Base-by-base conservation (phyloP, 1,284 basidiomycete genomes). In the Phlebopus sp. region DNA sequence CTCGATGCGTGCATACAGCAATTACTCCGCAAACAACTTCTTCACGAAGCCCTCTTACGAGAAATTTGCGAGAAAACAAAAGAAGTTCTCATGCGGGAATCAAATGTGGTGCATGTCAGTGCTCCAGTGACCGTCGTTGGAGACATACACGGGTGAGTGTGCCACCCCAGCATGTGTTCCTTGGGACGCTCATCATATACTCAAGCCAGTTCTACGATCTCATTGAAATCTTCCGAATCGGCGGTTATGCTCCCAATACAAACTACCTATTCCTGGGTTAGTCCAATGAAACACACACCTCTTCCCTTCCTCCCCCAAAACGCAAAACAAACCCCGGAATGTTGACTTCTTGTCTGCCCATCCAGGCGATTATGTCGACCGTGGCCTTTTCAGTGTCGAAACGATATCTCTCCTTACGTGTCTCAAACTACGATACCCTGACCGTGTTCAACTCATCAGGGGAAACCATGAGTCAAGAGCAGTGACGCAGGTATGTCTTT, bases 51-150 rank as follows among this genome's bases (percentile, higher is more conserved):
- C 2, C 77, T 97, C 18, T 69, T 97, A 42, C 85, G 93, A 48
- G 94, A 97, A 76, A 96, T 97, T 77, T 97, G 94, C 76, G 94
- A 96, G 63, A 97, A 97, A 73, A 96, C 94, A 25, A 97, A 97
- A 67, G 95, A 97, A 68, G 91, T 99, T 1, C 82, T 99, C 51
- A 99, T 99, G 97, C 78, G 92, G 56, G 97, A 99, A 74, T 93
- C 90, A 55, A 99, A 99, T 64, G 97, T 99, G 50, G 94, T 99
- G 11, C 97, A 99, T 64, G 91, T 99, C 59, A 88, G 85, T 53
- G 90, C 95, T 1, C 97, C 97, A n/a, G 94, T 99, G 37, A 99
- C 97, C 1, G 97, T 99, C 25, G 96, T 99, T 25, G 97, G 97
- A 46, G 97, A 99, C 68, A 99, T 99, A 47, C 96, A 99, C 69